Evolutionary conservation across 2,329 filamentous ascomycete species (phyloP), one percentile per base, ranked within the genome.

Genomic region (Diaporthe sp.): DNA sequence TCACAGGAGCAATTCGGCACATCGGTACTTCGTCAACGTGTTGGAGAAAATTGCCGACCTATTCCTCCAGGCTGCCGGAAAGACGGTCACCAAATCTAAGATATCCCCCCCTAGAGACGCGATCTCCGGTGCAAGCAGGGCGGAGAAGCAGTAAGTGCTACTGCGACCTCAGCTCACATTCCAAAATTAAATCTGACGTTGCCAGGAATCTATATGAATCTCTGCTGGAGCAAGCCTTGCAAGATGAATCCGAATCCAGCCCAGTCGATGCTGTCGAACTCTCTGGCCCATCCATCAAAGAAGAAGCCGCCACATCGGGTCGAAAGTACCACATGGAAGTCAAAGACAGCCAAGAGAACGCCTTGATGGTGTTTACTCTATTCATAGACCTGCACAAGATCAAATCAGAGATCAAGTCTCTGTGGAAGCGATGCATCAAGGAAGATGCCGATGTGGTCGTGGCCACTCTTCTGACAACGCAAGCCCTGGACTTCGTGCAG

Each of bases 1-100:
- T 9, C 44, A 9, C 17, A 67, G 25, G 28, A 67, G 61, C 61
- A 67, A 67, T 20, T 67, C 61, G 9, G 61, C 61, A 2, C 61
- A 51, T 37, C 61, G 10, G 3, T 49, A 34, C 5, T 67, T 67
- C n/a, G 4, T 49, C 3, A 6, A n/a, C 2, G 61, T 67, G 0
- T 15, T 67, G 44, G 61, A 67, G 44, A 67, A 47, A 17, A 49
- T 67, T 34, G 44, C 61, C 10, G 9, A 37, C 25, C 9, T 49
- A 0, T 51, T 51, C 28, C 20, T 34, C 28, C 61, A 51, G n/a
- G n/a, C n/a, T n/a, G n/a, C n/a, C n/a, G n/a, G n/a, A n/a, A n/a
- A n/a, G n/a, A n/a, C n/a, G n/a, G n/a, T n/a, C n/a, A n/a, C n/a
- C n/a, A n/a, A n/a, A n/a, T n/a, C n/a, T n/a, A n/a, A n/a, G n/a